Conservation (phyloP, 2,329 filamentous ascomycete genomes). For the Ophioceras dolichostomum region DNA sequence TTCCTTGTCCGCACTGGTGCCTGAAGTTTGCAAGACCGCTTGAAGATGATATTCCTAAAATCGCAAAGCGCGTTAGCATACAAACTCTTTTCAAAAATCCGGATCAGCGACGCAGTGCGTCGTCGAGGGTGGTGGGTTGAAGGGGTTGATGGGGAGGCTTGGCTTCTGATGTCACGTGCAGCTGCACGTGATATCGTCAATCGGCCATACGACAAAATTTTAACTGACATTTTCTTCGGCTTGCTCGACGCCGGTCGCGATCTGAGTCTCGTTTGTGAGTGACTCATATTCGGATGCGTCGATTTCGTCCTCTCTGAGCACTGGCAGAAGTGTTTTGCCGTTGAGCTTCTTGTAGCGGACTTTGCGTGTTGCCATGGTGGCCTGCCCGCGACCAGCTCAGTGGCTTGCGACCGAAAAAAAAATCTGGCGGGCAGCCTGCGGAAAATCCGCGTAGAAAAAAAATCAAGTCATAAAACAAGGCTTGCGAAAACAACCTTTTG, state of each 20-base stretch:
- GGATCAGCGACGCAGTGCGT: no score
- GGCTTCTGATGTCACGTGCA: constrained; percentile 26
- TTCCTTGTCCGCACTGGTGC: constrained; percentile 44
- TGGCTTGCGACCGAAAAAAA: constrained; percentile 22
- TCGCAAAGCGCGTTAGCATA: no score
- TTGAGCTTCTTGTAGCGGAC: constrained; percentile 85
- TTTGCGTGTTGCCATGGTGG: constrained; percentile 52
- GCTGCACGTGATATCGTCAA: constrained; percentile 7
- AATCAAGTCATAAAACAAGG: constrained; percentile 48
- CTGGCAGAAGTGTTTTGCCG: constrained; percentile 74
- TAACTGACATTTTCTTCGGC: constrained; percentile 89
- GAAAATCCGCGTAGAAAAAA: constrained; percentile 52
- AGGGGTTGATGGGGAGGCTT: constrained; percentile 5
- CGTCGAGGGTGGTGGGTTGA: no score
- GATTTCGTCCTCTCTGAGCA: constrained; percentile 84
- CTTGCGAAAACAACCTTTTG: constrained; percentile 37
- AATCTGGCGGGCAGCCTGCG: constrained; percentile 27
- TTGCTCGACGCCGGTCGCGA: constrained; percentile 94
- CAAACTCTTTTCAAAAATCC: no score
- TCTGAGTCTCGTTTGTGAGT: constrained; percentile 69
- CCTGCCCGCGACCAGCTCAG: no score
- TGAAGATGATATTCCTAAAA: constrained; percentile 97
- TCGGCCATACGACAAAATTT: constrained; percentile 9
- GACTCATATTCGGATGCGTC: constrained; percentile 78
- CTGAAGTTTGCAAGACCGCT: constrained; percentile 53